Evolutionary conservation across 768 basidiomycete species (phyloP), one percentile per base, ranked within the genome.

Genomic region (Xerocomellus chrysenteron): DNA sequence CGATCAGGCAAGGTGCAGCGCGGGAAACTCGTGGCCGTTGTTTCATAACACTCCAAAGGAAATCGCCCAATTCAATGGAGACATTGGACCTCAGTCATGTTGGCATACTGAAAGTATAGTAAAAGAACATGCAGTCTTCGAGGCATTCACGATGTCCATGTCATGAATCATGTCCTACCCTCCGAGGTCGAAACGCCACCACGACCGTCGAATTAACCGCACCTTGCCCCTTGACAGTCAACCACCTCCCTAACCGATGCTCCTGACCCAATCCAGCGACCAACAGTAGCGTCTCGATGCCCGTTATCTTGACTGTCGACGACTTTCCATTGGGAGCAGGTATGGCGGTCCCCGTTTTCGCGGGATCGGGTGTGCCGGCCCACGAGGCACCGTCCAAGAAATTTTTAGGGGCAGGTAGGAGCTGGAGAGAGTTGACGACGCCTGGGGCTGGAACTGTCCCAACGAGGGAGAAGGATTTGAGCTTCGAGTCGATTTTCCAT

Each of bases 241-340:
- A 71, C 96, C 97, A 99, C 59, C 97, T 79, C 2, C 97, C 96
- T 36, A 96, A 70, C 55, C 91, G 82, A 67, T 88, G 91, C 69
- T 99, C 97, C 68, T 94, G 90, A 2, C 90, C 91, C 17, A 93
- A 68, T 11, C 88, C 92, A 7, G 86, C 94, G 16, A 93, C 82
- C 36, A 99, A 68, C 52, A 95, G 73, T 50, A 82, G 66, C n/a
- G 70, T 14, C 43, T 70, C 65, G 32, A 72, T 62, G 45, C 70
- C 62, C 2, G 69, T 65, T 43, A 64, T 37, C 61, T 64, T 82
- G 56, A 58, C 46, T 49, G 44, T 60, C 54, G 62, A 59, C 35
- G 52, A 55, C 16, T 33, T 60, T 55, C 57, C 56, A 16, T 50
- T 56, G 12, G 12, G 39, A 4, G 12, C 24, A 19, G 12, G 30